Base-by-base conservation (phyloP, 2,329 filamentous ascomycete species). In the Cucurbitaria berberidis region DNA sequence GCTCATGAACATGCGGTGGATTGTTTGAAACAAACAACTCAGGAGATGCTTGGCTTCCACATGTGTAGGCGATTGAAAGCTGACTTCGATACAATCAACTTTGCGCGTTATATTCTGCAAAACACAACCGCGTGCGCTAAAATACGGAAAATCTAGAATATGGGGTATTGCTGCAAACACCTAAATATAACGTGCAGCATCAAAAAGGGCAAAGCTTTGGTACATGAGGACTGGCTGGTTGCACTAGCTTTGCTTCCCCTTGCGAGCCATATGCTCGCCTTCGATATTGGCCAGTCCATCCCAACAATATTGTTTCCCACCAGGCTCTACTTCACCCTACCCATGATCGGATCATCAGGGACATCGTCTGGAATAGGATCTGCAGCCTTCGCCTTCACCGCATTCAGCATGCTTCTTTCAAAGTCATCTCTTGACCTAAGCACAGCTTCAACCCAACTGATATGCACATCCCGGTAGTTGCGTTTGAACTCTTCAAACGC, bases 361-460 rank as follows among this genome's bases (percentile, higher is more conserved):
- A 85, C 77, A 0, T 91, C 84, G 57, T 89, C 88, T 1, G 93
- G 87, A 53, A 89, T 87, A 63, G 96, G 84, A 75, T 91, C 90
- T 7, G 91, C 93, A n/a, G 93, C 93, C 72, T 88, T 86, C 2
- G 87, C 86, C 81, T 98, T 98, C 43, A 98, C 89, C 16, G 86
- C 84, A 70, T 91, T 95, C 59, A 98, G 76, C 90, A 98, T 91
- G 55, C 85, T 84, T 63, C 93, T 83, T 75, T 98, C 95, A 77
- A 96, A 98, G 78, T 99, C 95, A 75, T 99, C 95, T 63, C 96
- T 82, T 1, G 87, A 83, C 62, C 93, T 84, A 59, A 99, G 73
- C 42, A 96, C 93, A 6, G 90, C 89, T 80, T 99, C 96, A 7
- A 99, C 92, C 95, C 95, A 99, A 40, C 87, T 89, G 53, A 98